Percentiles rank a stretch among this genome's conserved stretches.
Conservation (phyloP, 2,329 filamentous ascomycete species). For the Colletotrichum chrysophilum region DNA sequence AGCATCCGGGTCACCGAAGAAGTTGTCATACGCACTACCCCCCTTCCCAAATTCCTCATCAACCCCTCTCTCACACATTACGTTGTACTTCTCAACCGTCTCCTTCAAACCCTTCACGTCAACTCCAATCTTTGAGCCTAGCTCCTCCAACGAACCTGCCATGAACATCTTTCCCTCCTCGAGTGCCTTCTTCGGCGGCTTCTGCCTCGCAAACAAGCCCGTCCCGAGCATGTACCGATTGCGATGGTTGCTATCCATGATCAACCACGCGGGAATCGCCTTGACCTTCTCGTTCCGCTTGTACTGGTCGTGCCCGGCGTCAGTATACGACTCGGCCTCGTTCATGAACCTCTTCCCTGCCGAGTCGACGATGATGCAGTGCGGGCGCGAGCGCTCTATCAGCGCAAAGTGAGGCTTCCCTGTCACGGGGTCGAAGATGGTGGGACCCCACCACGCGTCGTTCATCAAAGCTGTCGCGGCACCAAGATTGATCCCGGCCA, state of each 20-base stretch:
- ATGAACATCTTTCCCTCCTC: slow-evolving; percentile 28
- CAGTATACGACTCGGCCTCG: slow-evolving; percentile 36
- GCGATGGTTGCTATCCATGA: slow-evolving; percentile 35
- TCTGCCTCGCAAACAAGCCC: not conserved
- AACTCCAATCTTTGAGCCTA: slow-evolving; percentile 30
- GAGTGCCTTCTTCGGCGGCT: slow-evolving; percentile 20
- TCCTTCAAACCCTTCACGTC: slow-evolving; percentile 21
- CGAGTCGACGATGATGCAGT: slow-evolving; percentile 38
- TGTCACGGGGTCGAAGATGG: slow-evolving; percentile 30
- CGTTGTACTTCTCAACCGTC: slow-evolving; percentile 34
- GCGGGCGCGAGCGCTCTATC: slow-evolving; percentile 34
- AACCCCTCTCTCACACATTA: slow-evolving; percentile 29
- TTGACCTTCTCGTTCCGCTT: slow-evolving; percentile 20
- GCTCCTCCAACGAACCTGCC: slow-evolving; percentile 27
- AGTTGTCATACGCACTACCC: slow-evolving; percentile 32
- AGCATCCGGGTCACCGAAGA: slow-evolving; percentile 32
- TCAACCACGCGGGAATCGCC: slow-evolving; percentile 34
- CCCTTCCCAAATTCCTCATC: slow-evolving; percentile 39
- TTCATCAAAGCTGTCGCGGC: slow-evolving; percentile 35
- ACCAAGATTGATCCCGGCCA: slow-evolving; percentile 8
- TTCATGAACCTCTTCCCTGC: slow-evolving; percentile 37
- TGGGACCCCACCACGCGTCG: slow-evolving; percentile 38
- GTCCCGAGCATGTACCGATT: slow-evolving; percentile 30
- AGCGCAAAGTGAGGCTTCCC: slow-evolving; percentile 25
- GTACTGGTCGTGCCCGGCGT: slow-evolving; percentile 28